These are phyloP conservation scores for Sporothrix protearum DNA, from an alignment of 2,329 filamentous ascomycete genomes.

Conservation along the genomic window DNA sequence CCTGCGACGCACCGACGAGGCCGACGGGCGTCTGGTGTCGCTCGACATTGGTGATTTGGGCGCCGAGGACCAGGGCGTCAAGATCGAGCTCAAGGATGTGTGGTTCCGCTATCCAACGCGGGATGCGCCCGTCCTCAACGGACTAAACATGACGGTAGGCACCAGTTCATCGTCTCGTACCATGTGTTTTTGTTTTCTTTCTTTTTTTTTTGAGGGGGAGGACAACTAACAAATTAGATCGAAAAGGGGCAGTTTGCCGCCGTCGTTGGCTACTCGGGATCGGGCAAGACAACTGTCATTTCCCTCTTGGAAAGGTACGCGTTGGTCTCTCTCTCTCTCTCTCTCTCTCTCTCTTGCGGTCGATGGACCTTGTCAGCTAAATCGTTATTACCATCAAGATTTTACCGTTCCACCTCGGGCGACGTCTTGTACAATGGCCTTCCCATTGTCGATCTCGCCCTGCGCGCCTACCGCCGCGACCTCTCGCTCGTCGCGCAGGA, in stretches of 20 bases:
- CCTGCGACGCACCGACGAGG: slow-evolving; percentile 30
- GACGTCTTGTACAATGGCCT: slow-evolving; percentile 54
- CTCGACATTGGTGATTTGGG: slow-evolving; percentile 33
- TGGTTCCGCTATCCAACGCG: slow-evolving; percentile 69
- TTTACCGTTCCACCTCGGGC: slow-evolving; percentile 42
- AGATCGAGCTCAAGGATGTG: slow-evolving; percentile 63
- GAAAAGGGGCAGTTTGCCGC: slow-evolving; percentile 36
- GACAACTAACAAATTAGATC: slow-evolving; percentile 24
- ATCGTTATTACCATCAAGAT: slow-evolving; percentile 19
- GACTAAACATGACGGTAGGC: slow-evolving; percentile 56
- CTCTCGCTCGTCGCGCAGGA: slow-evolving; percentile 59
- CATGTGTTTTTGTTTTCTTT: not conserved
- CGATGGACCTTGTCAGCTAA: no score
- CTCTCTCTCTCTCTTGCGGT: no score
- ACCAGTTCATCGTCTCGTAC: not conserved
- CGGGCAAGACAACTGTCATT: slow-evolving; percentile 42
- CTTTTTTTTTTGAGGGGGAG: not conserved
- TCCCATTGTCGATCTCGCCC: slow-evolving; percentile 51
- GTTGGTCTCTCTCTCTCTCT: no score
- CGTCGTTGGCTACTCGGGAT: slow-evolving; percentile 36
- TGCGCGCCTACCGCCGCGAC: slow-evolving; percentile 49
- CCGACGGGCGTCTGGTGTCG: slow-evolving; percentile 31
- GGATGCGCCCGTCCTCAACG: slow-evolving; percentile 65
- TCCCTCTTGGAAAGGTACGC: slow-evolving; percentile 45
- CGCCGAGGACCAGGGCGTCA: slow-evolving; percentile 34